Base-by-base conservation (phyloP, 495 filamentous ascomycete species). In the Aspergillus mulundensis region DNA sequence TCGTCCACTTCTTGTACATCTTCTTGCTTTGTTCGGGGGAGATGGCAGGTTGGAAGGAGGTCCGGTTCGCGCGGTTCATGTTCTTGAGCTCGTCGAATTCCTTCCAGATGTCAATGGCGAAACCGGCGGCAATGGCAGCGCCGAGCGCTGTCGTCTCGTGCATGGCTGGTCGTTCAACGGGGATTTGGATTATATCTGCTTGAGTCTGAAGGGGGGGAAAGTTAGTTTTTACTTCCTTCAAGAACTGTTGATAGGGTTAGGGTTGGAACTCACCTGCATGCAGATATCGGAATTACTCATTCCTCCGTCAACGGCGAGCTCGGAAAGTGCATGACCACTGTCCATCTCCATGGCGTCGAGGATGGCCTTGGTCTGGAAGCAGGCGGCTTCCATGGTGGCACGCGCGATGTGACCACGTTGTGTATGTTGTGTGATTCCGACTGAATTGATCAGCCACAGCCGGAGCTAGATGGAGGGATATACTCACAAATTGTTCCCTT, bases 301-400 rank as follows among this genome's bases (percentile, higher is more conserved):
- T 49, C 93, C 93, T 59, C 93, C 93, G 69, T 97, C 93, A 23
- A 97, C 93, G 36, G 88, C 88, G 38, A 97, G 80, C 45, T 85
- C 78, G 56, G 84, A 77, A 52, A 97, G 76, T 59, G 83, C 83
- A 64, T 93, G 87, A 40, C 84, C 84, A 47, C 87, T 91, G 72
- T 97, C 93, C 67, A 87, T 87, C 66, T 89, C 90, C 91, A 97
- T 97, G 54, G 93, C 92, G 63, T 94, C 86, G 39, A 97, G 78
- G 62, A 97, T 96, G 14, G 93, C 93, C 57, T 91, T 91, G 38
- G 93, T 96, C 72, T 97, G 93, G 77, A 86, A 96, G 74, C 93
- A 96, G 21, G 90, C 92, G 1, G 93, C 93, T 70, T 97, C 93
- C 59, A 97, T 85, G 0, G 93, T 96, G 12, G 93, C 93, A 38